These are phyloP conservation scores for Geoglossum glabrum DNA, from an alignment of 495 filamentous ascomycete species.

Conservation along the genomic window DNA sequence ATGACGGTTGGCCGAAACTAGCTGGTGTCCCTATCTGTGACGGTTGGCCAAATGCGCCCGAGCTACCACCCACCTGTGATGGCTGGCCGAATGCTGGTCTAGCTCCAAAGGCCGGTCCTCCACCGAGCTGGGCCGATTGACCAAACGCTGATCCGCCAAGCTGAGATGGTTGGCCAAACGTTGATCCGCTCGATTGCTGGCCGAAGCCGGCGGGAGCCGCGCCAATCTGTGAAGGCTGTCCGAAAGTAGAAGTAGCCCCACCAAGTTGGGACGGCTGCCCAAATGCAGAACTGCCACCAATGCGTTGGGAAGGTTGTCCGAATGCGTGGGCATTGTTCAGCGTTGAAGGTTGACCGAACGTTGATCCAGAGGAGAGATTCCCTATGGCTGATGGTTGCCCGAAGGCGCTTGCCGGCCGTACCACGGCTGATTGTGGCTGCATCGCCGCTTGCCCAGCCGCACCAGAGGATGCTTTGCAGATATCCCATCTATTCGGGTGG, in stretches of 20 bases:
- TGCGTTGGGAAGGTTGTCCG: slow-evolving; percentile 6
- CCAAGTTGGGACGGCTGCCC: slow-evolving; percentile 7
- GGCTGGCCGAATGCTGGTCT: neutral
- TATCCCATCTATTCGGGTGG: slow-evolving; percentile 66
- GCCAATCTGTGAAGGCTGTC: slow-evolving; percentile 4
- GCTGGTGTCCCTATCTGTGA: neutral
- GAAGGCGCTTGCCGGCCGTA: neutral
- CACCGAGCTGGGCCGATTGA: neutral
- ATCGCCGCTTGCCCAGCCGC: neutral
- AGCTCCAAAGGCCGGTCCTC: too few species aligned
- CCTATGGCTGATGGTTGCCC: neutral
- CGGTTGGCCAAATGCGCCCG: neutral
- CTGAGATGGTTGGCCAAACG: slow-evolving; percentile 2
- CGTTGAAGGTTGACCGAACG: neutral
- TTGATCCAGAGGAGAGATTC: neutral
- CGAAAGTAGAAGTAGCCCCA: slow-evolving; percentile 7
- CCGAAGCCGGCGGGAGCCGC: too few species aligned
- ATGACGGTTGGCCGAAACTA: neutral
- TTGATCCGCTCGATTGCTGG: too few species aligned
- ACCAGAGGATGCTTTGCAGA: slow-evolving; percentile 24
- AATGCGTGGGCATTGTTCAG: neutral
- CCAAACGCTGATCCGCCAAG: neutral
- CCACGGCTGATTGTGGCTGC: slow-evolving; percentile 9
- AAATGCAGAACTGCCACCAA: slow-evolving; percentile 3
- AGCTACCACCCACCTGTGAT: neutral